Percentiles rank a stretch among this genome's conserved stretches.
Evolutionary conservation across 2,329 filamentous ascomycete species (phyloP).

Genomic region (Fusarium chlamydosporum): DNA sequence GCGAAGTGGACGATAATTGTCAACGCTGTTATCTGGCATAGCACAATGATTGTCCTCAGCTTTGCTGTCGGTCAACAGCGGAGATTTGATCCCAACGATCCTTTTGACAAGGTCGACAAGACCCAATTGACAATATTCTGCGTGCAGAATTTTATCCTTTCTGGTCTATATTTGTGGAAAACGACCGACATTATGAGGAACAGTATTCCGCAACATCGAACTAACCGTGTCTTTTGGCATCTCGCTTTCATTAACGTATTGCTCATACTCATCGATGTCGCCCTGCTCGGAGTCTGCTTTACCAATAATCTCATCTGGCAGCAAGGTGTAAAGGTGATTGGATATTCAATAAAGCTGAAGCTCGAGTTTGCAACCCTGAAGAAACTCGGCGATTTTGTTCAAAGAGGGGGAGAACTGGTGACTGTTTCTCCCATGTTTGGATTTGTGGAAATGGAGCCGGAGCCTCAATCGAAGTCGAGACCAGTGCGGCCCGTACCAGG

Average conservation of each 20-base stretch:
- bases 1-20: constrained; percentile 36
- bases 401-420: constrained; percentile 39
- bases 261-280: constrained; percentile 60
- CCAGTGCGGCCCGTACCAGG: neutral
- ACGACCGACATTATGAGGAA: constrained; percentile 28
- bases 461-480: constrained; percentile 16
- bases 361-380: constrained; percentile 56
- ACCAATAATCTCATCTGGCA: constrained; percentile 52
- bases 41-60: constrained; percentile 28
- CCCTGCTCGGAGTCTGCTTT: constrained; percentile 54
- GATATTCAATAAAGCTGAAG: constrained; percentile 58
- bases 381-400: constrained; percentile 55
- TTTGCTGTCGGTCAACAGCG: constrained; percentile 24
- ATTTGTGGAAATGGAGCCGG: constrained; percentile 37
- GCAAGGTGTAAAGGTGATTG: constrained; percentile 54
- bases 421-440: constrained; percentile 33
- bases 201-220: constrained; percentile 21
- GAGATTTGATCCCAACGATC: constrained; percentile 12
- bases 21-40: constrained; percentile 38
- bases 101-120: constrained; percentile 28
- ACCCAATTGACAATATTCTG: constrained; percentile 36
- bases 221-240: constrained; percentile 37
- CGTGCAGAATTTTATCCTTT: constrained; percentile 36
- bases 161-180: constrained; percentile 42
- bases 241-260: constrained; percentile 57